Evolutionary conservation across 495 filamentous ascomycete genomes (phyloP), one percentile per base, ranked within the genome.

Genomic region (Aspergillus campestris): DNA sequence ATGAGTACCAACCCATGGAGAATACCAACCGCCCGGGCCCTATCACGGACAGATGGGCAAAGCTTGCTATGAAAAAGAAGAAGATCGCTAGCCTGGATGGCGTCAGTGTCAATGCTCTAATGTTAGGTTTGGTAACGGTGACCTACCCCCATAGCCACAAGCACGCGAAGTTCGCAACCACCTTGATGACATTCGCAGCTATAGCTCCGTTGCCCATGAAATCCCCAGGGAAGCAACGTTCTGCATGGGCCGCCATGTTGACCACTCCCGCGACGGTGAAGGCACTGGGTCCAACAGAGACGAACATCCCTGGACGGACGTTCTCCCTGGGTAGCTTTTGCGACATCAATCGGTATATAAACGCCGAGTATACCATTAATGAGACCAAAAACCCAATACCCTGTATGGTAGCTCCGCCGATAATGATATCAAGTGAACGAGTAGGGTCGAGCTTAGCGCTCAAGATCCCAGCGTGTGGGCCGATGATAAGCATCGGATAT

Each of bases 291-390:
- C 87, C 87, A 32, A 94, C 84, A 3, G 78, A 83, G 38, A 92
- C 87, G 51, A 92, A 92, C 76, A 92, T 87, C 38, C 84, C 87
- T 0, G 88, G 88, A 10, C 88, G 75, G 32, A 85, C 73, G 40
- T 71, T 78, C 58, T 89, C 87, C 47, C 77, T 75, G 5, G 88
- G 88, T 0, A 94, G 74, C 60, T 94, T 94, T 53, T 92, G 86
- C 1, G 88, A 91, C 88, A 94, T 94, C 34, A 94, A 73, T 32
- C 88, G 78, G 58, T 92, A 92, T 32, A 94, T 77, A 55, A 88
- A 94, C 32, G 88, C 84, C 11, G 85, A 81, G 50, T 87, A 88
- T 28, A 92, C 81, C 86, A 90, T 90, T 49, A 90, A 71, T 5
- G 83, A 83, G 43, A 94, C 86, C 52, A 92, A 61, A 57, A 91